Evolutionary conservation across 2,329 filamentous ascomycete species (phyloP).

Genomic region (Cladosporium cucumerinum): DNA sequence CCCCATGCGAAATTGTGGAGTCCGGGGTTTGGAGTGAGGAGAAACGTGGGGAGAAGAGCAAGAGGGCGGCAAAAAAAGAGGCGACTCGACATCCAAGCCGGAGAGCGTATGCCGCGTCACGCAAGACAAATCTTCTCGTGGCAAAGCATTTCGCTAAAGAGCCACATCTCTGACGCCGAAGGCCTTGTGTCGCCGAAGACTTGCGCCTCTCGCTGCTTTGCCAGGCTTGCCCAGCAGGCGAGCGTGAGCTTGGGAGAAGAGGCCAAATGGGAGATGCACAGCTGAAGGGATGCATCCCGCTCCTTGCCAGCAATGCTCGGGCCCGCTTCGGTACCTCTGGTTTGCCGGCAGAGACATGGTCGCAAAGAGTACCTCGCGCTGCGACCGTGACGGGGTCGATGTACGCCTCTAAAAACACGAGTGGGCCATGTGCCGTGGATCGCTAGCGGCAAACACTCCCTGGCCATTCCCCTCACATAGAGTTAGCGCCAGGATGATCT

Average conservation of each 20-base stretch:
- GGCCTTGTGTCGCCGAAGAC: background rate
- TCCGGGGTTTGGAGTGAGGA: conserved; percentile 2
- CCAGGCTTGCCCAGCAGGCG: background rate
- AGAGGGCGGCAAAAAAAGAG: background rate
- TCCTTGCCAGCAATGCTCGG: background rate
- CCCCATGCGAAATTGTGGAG: background rate
- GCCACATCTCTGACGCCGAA: background rate
- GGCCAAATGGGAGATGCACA: conserved; percentile 2
- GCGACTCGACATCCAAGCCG: background rate
- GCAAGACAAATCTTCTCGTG: background rate
- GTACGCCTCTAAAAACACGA: conserved; percentile 9
- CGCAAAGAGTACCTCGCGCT: background rate
- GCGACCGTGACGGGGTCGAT: conserved; percentile 6
- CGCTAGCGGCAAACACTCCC: conserved; percentile 9
- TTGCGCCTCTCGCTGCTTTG: conserved; percentile 1
- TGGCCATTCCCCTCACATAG: conserved; percentile 13
- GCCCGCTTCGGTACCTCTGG: conserved; percentile 6
- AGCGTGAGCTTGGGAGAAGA: conserved; percentile 10
- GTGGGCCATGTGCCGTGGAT: conserved; percentile 15
- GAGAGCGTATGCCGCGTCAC: background rate
- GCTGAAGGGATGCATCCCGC: background rate
- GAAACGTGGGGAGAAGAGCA: background rate
- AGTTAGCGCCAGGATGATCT: conserved; percentile 5
- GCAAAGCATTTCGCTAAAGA: background rate
- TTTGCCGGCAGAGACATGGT: background rate